Evolutionary conservation across 2,329 filamentous ascomycete species (phyloP), one percentile per base, ranked within the genome.

Genomic region (Emericellopsis cladophorae): DNA sequence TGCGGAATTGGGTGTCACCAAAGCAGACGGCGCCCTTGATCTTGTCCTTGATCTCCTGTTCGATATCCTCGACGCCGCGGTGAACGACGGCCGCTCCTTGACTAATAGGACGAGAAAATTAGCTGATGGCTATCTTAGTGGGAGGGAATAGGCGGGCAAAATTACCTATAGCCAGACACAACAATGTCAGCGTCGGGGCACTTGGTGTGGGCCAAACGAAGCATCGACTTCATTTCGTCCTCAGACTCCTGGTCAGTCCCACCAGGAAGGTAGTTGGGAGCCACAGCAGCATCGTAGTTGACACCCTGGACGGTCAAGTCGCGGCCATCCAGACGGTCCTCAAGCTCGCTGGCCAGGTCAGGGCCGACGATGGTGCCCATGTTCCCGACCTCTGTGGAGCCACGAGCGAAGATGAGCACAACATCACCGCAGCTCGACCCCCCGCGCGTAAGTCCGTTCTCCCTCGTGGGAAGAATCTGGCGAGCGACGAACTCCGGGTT

Each of bases 141-240:
- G 16, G 26, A 3, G 24, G 9, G 15, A 14, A 6, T 32, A 3
- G 7, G 16, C 18, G 14, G 31, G n/a, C 9, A 22, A 32, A 15
- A 36, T 23, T 40, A 48, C 48, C 48, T 50, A 48, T 65, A 65
- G 6, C 62, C 62, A 22, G 58, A 58, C 9, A 55, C 54, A 15
- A 64, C 54, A 39, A 66, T 49, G 14, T 52, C 51, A 2, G 58
- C 55, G 40, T 51, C 43, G 11, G 60, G 60, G 45, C 62, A 65
- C 39, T 63, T 60, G 2, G 48, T 49, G 39, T 56, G 54, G 4
- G 58, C 61, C 21, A 56, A 39, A 7, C 52, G 51, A 48, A 64
- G 57, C 11, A 64, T 51, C 2, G 49, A 45, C 18, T 53, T 52
- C 40, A 57, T 60, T 42, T 62, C 57, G n/a, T 39, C 29, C 18